These are phyloP conservation scores for Dentipellis fragilis DNA, from an alignment of 768 basidiomycete species.

Conservation along the genomic window DNA sequence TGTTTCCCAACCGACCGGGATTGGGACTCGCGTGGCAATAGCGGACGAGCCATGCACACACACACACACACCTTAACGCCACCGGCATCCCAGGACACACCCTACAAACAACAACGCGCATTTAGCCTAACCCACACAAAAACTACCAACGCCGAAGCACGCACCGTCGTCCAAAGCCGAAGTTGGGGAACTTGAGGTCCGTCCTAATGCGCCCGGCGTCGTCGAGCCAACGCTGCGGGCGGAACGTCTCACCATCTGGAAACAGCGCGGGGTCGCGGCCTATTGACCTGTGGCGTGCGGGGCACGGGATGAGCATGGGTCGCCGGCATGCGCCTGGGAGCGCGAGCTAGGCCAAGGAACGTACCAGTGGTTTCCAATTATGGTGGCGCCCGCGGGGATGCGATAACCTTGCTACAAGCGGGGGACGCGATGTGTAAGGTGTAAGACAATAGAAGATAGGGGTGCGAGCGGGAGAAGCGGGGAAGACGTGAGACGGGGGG, in stretches of 20 bases:
- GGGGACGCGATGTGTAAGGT: too few relatives aligned
- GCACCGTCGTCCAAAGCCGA: conserved; percentile 27
- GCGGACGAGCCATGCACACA: too few relatives aligned
- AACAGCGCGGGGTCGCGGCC: conserved; percentile 23
- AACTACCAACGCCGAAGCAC: neutral
- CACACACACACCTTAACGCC: too few relatives aligned
- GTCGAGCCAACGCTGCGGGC: conserved; percentile 23
- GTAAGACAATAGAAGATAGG: neutral
- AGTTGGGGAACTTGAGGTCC: conserved; percentile 22
- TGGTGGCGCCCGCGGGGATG: conserved; percentile 30
- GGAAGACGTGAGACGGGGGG: neutral
- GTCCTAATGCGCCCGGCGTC: conserved; percentile 19
- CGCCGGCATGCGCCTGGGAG: neutral
- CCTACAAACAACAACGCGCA: neutral
- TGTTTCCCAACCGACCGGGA: too few relatives aligned
- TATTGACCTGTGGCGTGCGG: conserved; percentile 22
- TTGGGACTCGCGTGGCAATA: too few relatives aligned
- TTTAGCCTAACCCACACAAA: neutral
- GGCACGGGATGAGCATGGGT: too few relatives aligned
- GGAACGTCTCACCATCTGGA: conserved; percentile 23
- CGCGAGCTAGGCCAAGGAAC: too few relatives aligned
- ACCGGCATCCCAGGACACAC: neutral
- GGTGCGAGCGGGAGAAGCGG: neutral
- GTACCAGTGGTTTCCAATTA: conserved; percentile 30
- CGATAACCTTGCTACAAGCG: conserved; percentile 22